Conservation (phyloP, 2,329 filamentous ascomycete species). For the Botrytis paeoniae region DNA sequence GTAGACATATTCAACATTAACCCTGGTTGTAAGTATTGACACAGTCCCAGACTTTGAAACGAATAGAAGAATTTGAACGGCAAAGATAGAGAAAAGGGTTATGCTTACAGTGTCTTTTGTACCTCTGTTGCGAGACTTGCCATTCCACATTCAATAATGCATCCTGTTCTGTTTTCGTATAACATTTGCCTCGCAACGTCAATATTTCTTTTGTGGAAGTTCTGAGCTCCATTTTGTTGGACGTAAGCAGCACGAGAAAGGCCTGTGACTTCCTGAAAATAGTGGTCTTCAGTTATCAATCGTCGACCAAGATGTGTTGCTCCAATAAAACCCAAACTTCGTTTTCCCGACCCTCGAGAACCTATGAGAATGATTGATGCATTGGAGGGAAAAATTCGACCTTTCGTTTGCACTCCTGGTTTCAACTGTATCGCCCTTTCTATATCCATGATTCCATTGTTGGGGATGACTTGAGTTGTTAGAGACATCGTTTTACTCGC, state of each 20-base stretch:
- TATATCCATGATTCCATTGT: slow-evolving; percentile 21
- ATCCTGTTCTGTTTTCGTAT: slow-evolving; percentile 54
- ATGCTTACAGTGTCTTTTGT: slow-evolving; percentile 48
- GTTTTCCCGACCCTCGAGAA: slow-evolving; percentile 72
- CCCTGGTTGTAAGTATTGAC: neutral
- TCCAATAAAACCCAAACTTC: slow-evolving; percentile 71
- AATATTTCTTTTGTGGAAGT: slow-evolving; percentile 62
- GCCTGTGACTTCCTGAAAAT: slow-evolving; percentile 63
- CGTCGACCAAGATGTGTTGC: slow-evolving; percentile 67
- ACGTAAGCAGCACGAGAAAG: slow-evolving; percentile 62
- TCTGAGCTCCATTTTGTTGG: slow-evolving; percentile 56
- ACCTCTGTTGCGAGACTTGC: slow-evolving; percentile 47
- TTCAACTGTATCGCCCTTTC: slow-evolving; percentile 27
- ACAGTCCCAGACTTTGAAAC: neutral
- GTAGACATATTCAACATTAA: neutral
- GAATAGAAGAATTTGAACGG: neutral
- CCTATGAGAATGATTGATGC: slow-evolving; percentile 72
- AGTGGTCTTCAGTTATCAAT: slow-evolving; percentile 65
- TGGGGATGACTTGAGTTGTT: slow-evolving; percentile 29
- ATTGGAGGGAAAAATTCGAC: slow-evolving; percentile 42
- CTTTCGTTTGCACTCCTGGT: slow-evolving; percentile 25
- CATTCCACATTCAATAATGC: slow-evolving; percentile 68
- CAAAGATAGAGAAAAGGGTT: neutral
- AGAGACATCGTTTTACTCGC: slow-evolving; percentile 29
- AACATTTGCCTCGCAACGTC: slow-evolving; percentile 60